Conservation (phyloP, 2,329 filamentous ascomycete genomes). For the Colletotrichum caudatum region DNA sequence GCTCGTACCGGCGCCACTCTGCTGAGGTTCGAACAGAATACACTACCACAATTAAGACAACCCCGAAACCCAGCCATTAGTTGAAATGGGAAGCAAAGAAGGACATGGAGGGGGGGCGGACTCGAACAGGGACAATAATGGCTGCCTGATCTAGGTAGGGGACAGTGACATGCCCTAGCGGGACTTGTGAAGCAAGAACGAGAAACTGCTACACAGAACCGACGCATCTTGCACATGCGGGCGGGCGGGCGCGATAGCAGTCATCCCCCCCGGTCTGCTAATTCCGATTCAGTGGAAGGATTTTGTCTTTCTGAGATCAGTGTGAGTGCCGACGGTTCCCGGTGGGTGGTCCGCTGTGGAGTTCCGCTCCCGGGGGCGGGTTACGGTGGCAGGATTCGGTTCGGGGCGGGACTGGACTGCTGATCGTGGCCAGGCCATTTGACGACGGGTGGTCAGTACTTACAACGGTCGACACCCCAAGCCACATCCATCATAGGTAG, state of each 20-base stretch:
- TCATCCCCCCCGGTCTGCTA: constrained; percentile 4
- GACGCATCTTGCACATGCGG: constrained; percentile 6
- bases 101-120: background rate
- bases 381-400: constrained; percentile 24
- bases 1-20: constrained; percentile 10
- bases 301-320: background rate
- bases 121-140: constrained; percentile 21
- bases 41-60: background rate
- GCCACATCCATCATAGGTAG: background rate
- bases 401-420: constrained; percentile 21
- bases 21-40: background rate
- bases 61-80: background rate
- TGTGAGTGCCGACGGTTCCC: background rate
- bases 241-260: background rate
- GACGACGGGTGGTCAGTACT: background rate
- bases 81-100: constrained; percentile 2
- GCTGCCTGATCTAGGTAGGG: constrained; percentile 17
- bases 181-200: background rate
- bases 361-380: constrained; percentile 28
- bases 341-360: constrained; percentile 20
- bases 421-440: constrained; percentile 17
- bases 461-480: background rate
- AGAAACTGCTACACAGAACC: constrained; percentile 1
- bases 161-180: background rate
- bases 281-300: constrained; percentile 1